Evolutionary conservation across 2,329 filamentous ascomycete genomes (phyloP), one percentile per base, ranked within the genome.

Genomic region (Botryotinia calthae): DNA sequence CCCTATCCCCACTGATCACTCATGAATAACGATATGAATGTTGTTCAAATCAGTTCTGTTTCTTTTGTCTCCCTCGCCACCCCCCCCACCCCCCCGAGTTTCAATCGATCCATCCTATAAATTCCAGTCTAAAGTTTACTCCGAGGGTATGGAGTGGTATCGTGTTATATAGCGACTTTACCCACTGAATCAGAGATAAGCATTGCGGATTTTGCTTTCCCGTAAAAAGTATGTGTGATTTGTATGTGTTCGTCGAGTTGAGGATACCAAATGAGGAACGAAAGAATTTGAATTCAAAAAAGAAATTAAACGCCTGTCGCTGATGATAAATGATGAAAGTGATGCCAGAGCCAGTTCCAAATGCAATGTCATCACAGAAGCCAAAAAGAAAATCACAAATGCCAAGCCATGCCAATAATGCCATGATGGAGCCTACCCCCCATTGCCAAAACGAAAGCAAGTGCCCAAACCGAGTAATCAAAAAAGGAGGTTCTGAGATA

Each of bases 391-490:
- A 61, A 70, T 42, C 67, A 37, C 42, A 31, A 71, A 71, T 71
- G 59, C 69, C 59, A 65, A 66, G 69, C 69, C 59, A 71, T 71
- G 69, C 69, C 56, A 51, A 71, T 44, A 54, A 67, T 67, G 64
- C 64, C 64, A 67, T 67, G 64, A 66, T 66, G 61, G 51, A 65
- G 69, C 69, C 69, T 48, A 51, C 59, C 69, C 48, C 58, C 59
- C 69, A 28, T 71, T 51, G 37, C 69, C 44, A 71, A 71, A 54
- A 71, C 44, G 69, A 71, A 63, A 66, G 31, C 59, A 63, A 62
- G 59, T 54, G 28, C 59, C 59, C 69, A 71, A 71, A 66, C 34
- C 61, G 46, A 65, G 69, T 58, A 48, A 42, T 65, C 34, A 71
- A 66, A 65, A 70, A 48, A 40, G 56, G 25, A 46, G 46, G 34